These are phyloP conservation scores for Pouteria glomerata DNA, from an alignment of 148 eudicot genomes.

Conservation along the genomic window DNA sequence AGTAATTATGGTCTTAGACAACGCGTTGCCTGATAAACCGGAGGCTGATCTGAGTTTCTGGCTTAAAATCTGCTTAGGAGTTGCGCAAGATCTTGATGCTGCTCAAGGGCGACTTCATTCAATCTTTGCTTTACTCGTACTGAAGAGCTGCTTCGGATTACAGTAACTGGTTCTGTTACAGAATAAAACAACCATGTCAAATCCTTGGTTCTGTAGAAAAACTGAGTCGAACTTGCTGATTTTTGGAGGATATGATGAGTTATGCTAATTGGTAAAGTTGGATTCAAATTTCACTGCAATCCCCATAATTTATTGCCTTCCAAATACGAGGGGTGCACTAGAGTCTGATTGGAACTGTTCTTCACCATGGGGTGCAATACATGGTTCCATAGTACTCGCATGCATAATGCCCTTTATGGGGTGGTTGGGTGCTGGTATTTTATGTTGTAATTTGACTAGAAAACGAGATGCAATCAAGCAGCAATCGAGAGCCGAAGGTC, in stretches of 20 bases:
- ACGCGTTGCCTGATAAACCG: constrained; percentile 4
- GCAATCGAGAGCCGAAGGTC: too few relatives aligned
- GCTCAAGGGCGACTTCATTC: neutral
- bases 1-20: constrained; percentile 22
- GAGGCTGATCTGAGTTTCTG: neutral
- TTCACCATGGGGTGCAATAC: neutral
- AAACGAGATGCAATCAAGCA: too few relatives aligned
- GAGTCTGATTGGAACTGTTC: too few relatives aligned
- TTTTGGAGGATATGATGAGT: neutral
- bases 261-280: neutral
- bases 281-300: neutral
- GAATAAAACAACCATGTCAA: neutral
- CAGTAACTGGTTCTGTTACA: neutral
- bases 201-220: neutral
- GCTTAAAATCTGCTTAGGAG: neutral
- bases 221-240: neutral
- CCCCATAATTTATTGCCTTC: neutral
- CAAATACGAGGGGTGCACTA: neutral
- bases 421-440: neutral
- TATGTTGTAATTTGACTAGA: neutral
- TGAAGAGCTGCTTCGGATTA: neutral
- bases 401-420: neutral
- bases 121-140: neutral
- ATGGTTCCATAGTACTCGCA: neutral
- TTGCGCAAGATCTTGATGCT: neutral